Conservation (phyloP, 2,329 filamentous ascomycete genomes). For the Ustilaginoidea virens region DNA sequence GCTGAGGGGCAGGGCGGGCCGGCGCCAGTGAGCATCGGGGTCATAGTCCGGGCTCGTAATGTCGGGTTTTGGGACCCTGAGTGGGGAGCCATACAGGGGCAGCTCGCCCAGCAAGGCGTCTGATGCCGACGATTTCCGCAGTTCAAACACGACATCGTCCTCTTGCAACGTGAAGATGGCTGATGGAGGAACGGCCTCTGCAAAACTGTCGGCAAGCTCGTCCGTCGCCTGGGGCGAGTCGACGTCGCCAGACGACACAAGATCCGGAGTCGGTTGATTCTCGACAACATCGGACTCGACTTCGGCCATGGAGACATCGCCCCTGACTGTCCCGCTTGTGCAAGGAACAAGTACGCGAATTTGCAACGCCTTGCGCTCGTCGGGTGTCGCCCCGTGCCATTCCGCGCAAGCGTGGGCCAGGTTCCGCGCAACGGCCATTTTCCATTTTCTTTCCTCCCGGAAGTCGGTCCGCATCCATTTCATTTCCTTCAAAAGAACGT, state of each 20-base stretch:
- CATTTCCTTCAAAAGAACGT: slow-evolving; percentile 77
- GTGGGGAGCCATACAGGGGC: slow-evolving; percentile 58
- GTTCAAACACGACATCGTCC: slow-evolving; percentile 66
- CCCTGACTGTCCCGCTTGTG: slow-evolving; percentile 12
- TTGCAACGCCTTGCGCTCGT: slow-evolving; percentile 52
- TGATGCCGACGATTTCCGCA: slow-evolving; percentile 57
- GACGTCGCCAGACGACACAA: slow-evolving; percentile 47
- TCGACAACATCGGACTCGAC: slow-evolving; percentile 17
- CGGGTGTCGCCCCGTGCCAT: slow-evolving; percentile 52
- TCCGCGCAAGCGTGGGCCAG: slow-evolving; percentile 73
- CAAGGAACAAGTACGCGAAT: slow-evolving; percentile 41
- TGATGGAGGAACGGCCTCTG: slow-evolving; percentile 48
- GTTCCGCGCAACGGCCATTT: slow-evolving; percentile 63
- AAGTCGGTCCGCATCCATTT: slow-evolving; percentile 99
- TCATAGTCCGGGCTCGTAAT: slow-evolving; percentile 41
- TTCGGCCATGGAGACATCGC: slow-evolving; percentile 21
- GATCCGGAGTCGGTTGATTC: slow-evolving; percentile 47
- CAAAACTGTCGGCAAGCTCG: slow-evolving; percentile 22
- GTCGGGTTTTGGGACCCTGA: slow-evolving; percentile 43
- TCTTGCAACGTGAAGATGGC: slow-evolving; percentile 71
- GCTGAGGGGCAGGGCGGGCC: slow-evolving; percentile 67
- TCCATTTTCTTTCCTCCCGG: slow-evolving; percentile 87
- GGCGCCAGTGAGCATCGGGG: slow-evolving; percentile 58
- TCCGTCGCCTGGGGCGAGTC: slow-evolving; percentile 35
- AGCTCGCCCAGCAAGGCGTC: slow-evolving; percentile 69